A percentile compares a stretch with the other conserved stretches of the same genome.
phyloP scores from a whole-genome alignment of 2,329 filamentous ascomycete genomes.

The Fusarium guadeloupense region DNA sequence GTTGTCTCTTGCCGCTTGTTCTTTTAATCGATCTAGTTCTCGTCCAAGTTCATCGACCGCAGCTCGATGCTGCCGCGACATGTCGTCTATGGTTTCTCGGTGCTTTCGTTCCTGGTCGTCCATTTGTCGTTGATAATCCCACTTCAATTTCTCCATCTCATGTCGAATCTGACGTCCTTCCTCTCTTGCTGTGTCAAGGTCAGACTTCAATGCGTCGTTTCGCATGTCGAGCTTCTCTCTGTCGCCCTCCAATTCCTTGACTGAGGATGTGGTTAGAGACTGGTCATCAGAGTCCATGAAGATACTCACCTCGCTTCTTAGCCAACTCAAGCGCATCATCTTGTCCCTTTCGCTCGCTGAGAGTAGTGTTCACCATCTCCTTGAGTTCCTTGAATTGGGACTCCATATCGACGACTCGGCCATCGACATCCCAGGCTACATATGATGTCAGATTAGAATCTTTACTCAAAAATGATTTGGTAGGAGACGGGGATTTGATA shows the following conservation, averaged over 20 bases:
- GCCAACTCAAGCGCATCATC: constrained; percentile 79
- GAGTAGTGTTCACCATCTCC: constrained; percentile 74
- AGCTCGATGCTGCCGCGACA: constrained; percentile 48
- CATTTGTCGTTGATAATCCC: constrained; percentile 60
- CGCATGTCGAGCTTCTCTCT: constrained; percentile 57
- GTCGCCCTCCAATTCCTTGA: constrained; percentile 59
- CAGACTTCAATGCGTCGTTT: constrained; percentile 65
- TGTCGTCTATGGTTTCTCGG: constrained; percentile 48
- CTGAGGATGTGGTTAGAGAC: constrained; percentile 45
- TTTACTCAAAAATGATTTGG: constrained; percentile 71
- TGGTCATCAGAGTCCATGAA: rapidly evolving
- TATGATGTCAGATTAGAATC: constrained; percentile 74
- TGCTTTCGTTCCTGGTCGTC: constrained; percentile 57
- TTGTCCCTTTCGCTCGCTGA: constrained; percentile 72
- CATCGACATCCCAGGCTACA: constrained; percentile 82
- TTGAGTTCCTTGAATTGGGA: constrained; percentile 76
- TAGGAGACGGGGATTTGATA: constrained; percentile 55
- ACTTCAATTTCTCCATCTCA: constrained; percentile 50
- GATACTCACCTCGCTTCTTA: constrained; percentile 74
- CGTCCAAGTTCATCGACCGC: constrained; percentile 52
- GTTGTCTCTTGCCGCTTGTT: constrained; percentile 65
- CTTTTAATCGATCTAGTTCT: constrained; percentile 55
- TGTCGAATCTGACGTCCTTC: constrained; percentile 49
- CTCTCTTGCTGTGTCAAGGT: constrained; percentile 61
- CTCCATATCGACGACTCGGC: constrained; percentile 80